Evolutionary conservation across 129 eudicot genomes (phyloP), one percentile per base, ranked within the genome.

Genomic region (Tanacetum coccineum): DNA sequence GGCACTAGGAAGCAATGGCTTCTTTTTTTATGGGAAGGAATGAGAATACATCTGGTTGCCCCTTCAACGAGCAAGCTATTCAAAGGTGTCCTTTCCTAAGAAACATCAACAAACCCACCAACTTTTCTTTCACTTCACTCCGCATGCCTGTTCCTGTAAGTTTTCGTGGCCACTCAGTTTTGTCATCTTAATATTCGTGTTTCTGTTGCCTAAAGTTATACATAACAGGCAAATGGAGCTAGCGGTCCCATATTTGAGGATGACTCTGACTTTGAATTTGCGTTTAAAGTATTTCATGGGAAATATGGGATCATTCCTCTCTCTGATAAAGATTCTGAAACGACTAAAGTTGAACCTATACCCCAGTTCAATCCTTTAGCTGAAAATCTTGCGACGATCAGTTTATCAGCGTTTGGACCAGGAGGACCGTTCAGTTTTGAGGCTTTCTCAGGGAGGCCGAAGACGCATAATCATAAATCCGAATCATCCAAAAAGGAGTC

Each of bases 161-260:
- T 74, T 73, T 56, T 50, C 10, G 25, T 51, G 53, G 58, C 25
- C 22, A 1, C 8, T 28, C 39, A 11, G 39, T 28, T 28, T 21
- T 13, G 45, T 11, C 25, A 45, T 62, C 22, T 28, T 4, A 1
- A 9, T 72, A 18, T 45, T 2, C 17, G 10, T 36, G 42, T 36
- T 36, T 36, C 1, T 36, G 42, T 36, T 2, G 42, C 42, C 42
- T 36, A 36, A 36, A 36, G 10, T 7, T 36, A 1, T 30, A 61
- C 55, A 51, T 67, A n/a, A 67, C 78, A 85, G 94, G 76, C 22
- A 36, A 71, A 28, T 76, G 89, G 77, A 64, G 73, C 70, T 64
- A 90, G 66, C 67, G 95, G 97, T 78, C 97, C 92, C 52, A 90
- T 90, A 50, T 90, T 87, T 79, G 97, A 90, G 75, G 97, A 90